Evolutionary conservation across 352 stramenopile species (phyloP), one percentile per base, ranked within the genome.

Genomic region (Globisporangium perplexum): DNA sequence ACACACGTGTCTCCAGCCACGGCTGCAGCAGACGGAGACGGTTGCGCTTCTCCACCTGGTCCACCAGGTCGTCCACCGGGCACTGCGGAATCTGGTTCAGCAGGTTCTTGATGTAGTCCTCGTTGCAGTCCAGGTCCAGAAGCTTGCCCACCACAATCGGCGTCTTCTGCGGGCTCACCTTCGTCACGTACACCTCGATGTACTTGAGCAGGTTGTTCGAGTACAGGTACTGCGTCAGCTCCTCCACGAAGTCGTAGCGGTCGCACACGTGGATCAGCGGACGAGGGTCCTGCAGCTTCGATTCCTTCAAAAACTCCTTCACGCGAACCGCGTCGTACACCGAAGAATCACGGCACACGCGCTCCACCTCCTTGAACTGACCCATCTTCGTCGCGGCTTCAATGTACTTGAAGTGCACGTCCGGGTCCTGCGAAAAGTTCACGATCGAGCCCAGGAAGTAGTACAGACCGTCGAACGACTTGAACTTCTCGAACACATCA

Each of bases 361-460:
- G 93, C 73, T 99, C 97, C 23, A 99, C 97, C 71, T 99, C 97
- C 74, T 99, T 99, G 79, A 99, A 99, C 68, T 99, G 97, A 36
- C 97, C 95, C 80, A 99, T 98, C 88, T 98, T 98, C 54, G 97
- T 98, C 18, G 97, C 97, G 47, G 96, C 95, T 77, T 99, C 96
- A 82, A 99, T 99, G 81, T 99, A 99, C 80, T 99, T 99, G 72
- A 99, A 99, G 72, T 99, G 97, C 41, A 99, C 97, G 60, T 98
- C 87, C 7, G 96, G 79, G 61, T 99, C 96, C 68, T 99, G 96
- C 7, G 92, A 98, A 71, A 93, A 97, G 77, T 99, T 99, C 15
- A 99, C 96, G 58, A 99, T 98, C 11, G 96, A 95, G 26, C 96
- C 96, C 49, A 99, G 83, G 80, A 99, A 99, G 78, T 99, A 99